Percentiles rank a stretch among this genome's conserved stretches.
phyloP scores from a whole-genome alignment of 2,329 filamentous ascomycete genomes.

The Cladophialophora psammophila region DNA sequence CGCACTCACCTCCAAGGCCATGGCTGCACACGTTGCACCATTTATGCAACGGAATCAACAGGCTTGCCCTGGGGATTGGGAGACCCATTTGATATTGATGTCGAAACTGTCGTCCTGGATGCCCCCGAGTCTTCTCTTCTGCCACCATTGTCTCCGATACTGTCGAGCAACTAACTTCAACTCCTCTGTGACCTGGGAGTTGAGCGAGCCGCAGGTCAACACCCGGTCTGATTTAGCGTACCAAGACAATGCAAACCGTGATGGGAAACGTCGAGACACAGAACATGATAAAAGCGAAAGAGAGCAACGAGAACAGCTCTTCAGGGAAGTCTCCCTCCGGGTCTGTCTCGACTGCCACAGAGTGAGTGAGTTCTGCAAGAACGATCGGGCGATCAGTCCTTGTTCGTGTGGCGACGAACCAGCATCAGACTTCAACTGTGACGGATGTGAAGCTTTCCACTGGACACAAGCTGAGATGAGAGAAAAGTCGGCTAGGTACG shows the following conservation, averaged over 20 bases:
- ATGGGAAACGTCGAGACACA: neutral
- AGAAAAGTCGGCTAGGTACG: neutral
- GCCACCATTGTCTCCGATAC: slow-evolving; percentile 9
- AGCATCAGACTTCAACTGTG: neutral
- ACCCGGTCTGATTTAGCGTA: neutral
- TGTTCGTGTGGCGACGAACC: neutral
- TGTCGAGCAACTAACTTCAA: neutral
- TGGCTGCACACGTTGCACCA: neutral
- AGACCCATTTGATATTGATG: slow-evolving; percentile 11
- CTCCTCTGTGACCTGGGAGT: neutral
- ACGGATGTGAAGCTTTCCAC: slow-evolving; percentile 11
- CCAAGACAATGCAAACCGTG: too few species aligned
- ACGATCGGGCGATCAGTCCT: neutral
- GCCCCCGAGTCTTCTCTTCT: neutral
- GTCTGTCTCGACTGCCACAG: slow-evolving; percentile 8
- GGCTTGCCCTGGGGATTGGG: neutral
- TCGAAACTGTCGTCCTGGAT: neutral
- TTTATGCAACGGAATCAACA: neutral
- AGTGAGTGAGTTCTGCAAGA: neutral
- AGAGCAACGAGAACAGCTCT: neutral
- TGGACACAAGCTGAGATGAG: neutral
- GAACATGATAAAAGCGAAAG: neutral
- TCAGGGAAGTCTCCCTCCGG: neutral
- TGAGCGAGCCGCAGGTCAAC: neutral
- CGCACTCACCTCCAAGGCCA: slow-evolving; percentile 8